Conservation (phyloP, 2,329 filamentous ascomycete species). For the Beauveria sp. region DNA sequence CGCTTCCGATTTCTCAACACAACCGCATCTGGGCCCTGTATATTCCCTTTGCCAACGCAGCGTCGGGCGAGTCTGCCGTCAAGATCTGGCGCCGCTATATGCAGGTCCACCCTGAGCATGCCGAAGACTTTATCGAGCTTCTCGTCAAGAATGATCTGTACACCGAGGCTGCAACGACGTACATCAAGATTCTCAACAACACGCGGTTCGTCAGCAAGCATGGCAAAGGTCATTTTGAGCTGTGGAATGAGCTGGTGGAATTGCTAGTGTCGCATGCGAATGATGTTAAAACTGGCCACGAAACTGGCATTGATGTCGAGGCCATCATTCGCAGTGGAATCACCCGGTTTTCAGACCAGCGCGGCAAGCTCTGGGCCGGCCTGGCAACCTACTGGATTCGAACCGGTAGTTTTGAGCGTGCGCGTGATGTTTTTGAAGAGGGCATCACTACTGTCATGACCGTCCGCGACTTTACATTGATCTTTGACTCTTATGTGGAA, state of each 20-base stretch:
- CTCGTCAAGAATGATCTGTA: conserved; percentile 74
- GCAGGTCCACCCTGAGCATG: conserved; percentile 92
- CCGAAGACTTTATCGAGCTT: conserved; percentile 90
- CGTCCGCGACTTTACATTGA: conserved; percentile 89
- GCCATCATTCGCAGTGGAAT: conserved; percentile 90
- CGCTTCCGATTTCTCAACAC: conserved; percentile 89
- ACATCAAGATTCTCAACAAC: conserved; percentile 89
- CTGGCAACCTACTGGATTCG: conserved; percentile 96
- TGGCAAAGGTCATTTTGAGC: conserved; percentile 88
- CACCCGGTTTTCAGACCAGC: conserved; percentile 81
- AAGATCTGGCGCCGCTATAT: conserved; percentile 95
- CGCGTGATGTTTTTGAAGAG: conserved; percentile 90
- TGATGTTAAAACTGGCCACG: conserved; percentile 72
- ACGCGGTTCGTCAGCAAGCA: conserved; percentile 85
- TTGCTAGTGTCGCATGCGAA: conserved; percentile 84
- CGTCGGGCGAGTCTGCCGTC: conserved; percentile 81
- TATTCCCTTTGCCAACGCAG: conserved; percentile 82
- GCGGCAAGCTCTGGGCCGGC: conserved; percentile 90
- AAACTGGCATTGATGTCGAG: conserved; percentile 82
- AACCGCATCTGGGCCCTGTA: conserved; percentile 93
- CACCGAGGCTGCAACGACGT: conserved; percentile 84
- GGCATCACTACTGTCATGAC: conserved; percentile 98
- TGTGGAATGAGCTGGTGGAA: conserved; percentile 98
- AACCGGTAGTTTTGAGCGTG: conserved; percentile 83
- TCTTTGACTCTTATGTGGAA: conserved; percentile 94